Base-by-base conservation (phyloP, 768 basidiomycete genomes). In the Termitomyces sp. region DNA sequence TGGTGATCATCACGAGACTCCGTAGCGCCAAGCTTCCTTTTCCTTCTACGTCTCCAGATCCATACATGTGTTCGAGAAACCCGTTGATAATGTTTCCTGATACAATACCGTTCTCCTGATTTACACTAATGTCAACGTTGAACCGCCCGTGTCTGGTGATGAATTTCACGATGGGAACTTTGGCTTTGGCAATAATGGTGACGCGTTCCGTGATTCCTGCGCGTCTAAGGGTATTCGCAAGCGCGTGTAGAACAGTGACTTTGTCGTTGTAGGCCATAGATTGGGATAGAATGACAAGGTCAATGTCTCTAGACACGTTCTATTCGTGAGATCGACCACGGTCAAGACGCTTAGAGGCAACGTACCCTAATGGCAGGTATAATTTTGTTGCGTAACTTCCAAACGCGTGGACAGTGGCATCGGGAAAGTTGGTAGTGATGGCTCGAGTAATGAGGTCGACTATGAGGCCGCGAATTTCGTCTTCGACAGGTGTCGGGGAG, bases 101-200 rank as follows among this genome's bases (percentile, higher is more conserved):
- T 34, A 81, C 74, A 53, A 97, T 74, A 10, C 95, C 96, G 63
- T 92, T 94, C 12, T 77, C 82, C 73, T 96, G 94, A 71, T 98
- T 98, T 57, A 98, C 78, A 67, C 91, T 94, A 67, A 98, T 91
- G 67, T 99, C 96, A 62, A 99, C 92, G 58, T 91, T 82, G 68
- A 97, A 86, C 39, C 84, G 82, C 22, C 91, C 95, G 60, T 87
- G 82, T 9, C 77, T 81, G 2, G 95, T 93, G 55, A 90, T 76
- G 69, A 98, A 97, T 74, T 99, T 99, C 72, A 99, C 82, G 69
- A 99, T 98, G 32, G 97, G 97, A 7, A 98, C 95, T 74, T 88
- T 91, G 53, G 97, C 95, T 77, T 88, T 93, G 30, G 88, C 87
- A 62, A 99, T 94, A 70, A 98, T 86, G 30, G 88, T 88, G 39